Evolutionary conservation across 2,329 filamentous ascomycete species (phyloP).

Genomic region (Chrysosporium keratinophilum): DNA sequence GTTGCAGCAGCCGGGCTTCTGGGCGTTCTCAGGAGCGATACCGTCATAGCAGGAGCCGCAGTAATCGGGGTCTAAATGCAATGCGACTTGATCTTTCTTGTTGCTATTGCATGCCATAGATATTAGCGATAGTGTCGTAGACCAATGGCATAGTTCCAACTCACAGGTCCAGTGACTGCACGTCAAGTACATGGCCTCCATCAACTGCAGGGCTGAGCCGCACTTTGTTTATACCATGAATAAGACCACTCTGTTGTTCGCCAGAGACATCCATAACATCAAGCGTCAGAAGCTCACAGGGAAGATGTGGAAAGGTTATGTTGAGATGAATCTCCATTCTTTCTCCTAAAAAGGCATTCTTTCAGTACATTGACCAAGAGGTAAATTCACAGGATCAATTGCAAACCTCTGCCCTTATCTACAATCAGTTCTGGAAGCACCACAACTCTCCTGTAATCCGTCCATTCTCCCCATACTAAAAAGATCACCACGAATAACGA

Average conservation of each 20-base stretch:
- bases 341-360: constrained; percentile 53
- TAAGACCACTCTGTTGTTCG: constrained; percentile 88
- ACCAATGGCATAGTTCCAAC: constrained; percentile 22
- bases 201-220: constrained; percentile 62
- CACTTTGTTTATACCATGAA: constrained; percentile 86
- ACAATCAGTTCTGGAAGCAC: constrained; percentile 90
- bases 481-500: constrained; percentile 82
- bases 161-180: constrained; percentile 57
- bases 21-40: constrained; percentile 55
- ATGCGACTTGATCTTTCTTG: constrained; percentile 53
- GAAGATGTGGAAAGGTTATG: constrained; percentile 84
- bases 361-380: neutral
- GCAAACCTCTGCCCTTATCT: constrained; percentile 82
- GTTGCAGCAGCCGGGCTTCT: constrained; percentile 86
- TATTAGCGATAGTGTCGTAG: neutral
- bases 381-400: neutral
- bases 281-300: constrained; percentile 88
- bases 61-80: constrained; percentile 81
- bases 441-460: constrained; percentile 74
- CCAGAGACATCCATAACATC: constrained; percentile 99
- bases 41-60: constrained; percentile 92
- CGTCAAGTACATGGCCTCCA: constrained; percentile 65
- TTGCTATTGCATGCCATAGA: constrained; percentile 43
- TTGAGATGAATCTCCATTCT: constrained; percentile 99
- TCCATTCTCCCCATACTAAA: constrained; percentile 90